A percentile compares a stretch with the other conserved stretches of the same genome.
These are phyloP conservation scores for Chenopodium quinoa DNA, from an alignment of 148 eudicot species.

Conservation along the genomic window DNA sequence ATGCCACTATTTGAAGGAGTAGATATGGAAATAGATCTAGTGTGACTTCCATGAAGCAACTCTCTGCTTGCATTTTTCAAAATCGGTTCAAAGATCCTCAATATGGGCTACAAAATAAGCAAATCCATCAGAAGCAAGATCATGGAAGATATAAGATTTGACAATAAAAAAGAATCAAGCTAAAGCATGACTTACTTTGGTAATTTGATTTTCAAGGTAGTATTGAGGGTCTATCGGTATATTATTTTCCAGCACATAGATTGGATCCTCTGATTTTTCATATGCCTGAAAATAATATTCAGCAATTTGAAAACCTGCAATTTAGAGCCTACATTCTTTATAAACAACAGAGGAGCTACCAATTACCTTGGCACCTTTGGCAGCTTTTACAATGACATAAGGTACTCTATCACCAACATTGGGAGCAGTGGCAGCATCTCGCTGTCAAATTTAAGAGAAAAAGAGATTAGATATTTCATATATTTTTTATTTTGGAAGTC, in stretches of 20 bases:
- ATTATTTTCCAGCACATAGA: slow-evolving; percentile 89
- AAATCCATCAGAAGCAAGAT: slow-evolving; percentile 22
- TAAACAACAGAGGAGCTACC: slow-evolving; percentile 7
- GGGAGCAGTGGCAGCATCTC: slow-evolving; percentile 99
- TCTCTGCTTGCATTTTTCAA: slow-evolving; percentile 87
- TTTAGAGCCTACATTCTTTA: neutral
- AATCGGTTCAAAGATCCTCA: slow-evolving; percentile 97
- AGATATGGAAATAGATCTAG: slow-evolving; percentile 88
- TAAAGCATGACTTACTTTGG: slow-evolving; percentile 61
- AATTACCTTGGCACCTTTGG: slow-evolving; percentile 97
- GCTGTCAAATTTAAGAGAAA: slow-evolving; percentile 38
- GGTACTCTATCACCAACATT: slow-evolving; percentile 98
- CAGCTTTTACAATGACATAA: slow-evolving; percentile 90
- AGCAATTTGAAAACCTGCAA: slow-evolving; percentile 15
- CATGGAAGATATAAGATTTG: slow-evolving; percentile 1
- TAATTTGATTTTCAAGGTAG: slow-evolving; percentile 96
- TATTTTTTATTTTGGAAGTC: neutral
- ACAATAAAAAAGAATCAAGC: neutral
- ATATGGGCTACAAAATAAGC: slow-evolving; percentile 69
- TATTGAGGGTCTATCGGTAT: slow-evolving; percentile 95
- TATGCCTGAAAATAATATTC: slow-evolving; percentile 68
- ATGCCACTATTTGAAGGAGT: slow-evolving; percentile 95
- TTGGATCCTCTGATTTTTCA: slow-evolving; percentile 97
- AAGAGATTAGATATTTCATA: slow-evolving; percentile 3
- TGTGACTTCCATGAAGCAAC: slow-evolving; percentile 90